Evolutionary conservation across 441 rosid genomes (phyloP), one percentile per base, ranked within the genome.

Genomic region (Mallotus repandus): DNA sequence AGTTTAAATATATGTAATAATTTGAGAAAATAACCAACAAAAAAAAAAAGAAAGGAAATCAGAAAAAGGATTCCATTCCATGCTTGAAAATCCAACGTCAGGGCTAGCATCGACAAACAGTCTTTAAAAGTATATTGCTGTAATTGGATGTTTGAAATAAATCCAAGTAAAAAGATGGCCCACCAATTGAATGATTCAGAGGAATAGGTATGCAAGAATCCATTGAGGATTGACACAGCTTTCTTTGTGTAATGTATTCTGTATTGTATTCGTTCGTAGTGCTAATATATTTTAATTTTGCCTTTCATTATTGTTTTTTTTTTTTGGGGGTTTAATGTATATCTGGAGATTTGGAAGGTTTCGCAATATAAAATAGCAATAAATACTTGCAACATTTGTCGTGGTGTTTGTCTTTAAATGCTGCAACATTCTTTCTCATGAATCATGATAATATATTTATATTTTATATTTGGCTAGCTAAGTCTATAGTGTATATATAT

Each of bases 341-440:
- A 70, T 69, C 78, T 64, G 76, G 77, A 82, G 74, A 83, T 83
- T 86, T 85, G 83, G 86, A 73, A 70, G 83, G 69, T 79, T 78
- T 72, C 74, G 80, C 35, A 76, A 69, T 69, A 58, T 54, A 61
- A 75, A 74, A 48, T 57, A 71, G 76, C 56, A 57, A 72, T 67
- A 73, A 79, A 78, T 75, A 67, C 78, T 66, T 62, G 85, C 83
- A 81, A 80, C 80, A 53, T 83, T 76, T 84, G 93, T 83, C 87
- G 81, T 68, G 81, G 74, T 70, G 78, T 71, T 77, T 86, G 91
- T 87, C 91, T 56, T 84, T 72, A 80, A 77, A 84, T 80, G 88
- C 82, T 69, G 79, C 86, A 84, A 85, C 93, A 89, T 87, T 85
- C 91, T 78, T 61, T 74, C 75, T 54, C 63, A 57, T 70, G 58